phyloP scores from a whole-genome alignment of 75 land plant species.

The Chamaecyparis obtusa region DNA sequence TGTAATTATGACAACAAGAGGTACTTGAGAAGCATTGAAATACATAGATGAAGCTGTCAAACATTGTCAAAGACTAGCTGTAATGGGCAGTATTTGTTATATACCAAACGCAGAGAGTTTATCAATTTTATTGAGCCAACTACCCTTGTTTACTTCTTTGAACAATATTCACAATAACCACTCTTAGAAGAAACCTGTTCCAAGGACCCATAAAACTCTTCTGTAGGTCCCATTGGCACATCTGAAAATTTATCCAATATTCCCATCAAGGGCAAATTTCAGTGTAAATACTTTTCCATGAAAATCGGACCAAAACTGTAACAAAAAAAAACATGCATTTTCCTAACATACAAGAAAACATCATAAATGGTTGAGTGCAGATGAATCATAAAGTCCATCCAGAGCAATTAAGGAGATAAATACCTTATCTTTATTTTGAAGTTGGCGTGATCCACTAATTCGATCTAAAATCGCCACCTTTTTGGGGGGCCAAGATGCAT shows the following conservation, averaged over 20 bases:
- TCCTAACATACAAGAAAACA: not conserved
- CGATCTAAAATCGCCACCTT: constrained; percentile 39
- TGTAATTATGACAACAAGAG: not conserved
- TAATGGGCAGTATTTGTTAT: not conserved
- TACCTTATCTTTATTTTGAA: constrained; percentile 30
- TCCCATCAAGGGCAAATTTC: not conserved
- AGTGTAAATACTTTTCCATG: not conserved
- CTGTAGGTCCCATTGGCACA: not conserved
- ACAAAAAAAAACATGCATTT: not conserved
- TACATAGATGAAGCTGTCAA: not conserved
- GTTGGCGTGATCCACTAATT: constrained; percentile 25
- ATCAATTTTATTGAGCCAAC: not conserved
- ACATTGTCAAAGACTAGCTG: not conserved
- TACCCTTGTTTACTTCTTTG: not conserved
- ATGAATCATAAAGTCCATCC: not conserved
- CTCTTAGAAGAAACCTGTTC: not conserved
- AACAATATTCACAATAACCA: not conserved
- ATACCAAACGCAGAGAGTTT: not conserved
- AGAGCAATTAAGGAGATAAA: not conserved
- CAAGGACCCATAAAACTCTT: not conserved
- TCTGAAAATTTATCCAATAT: not conserved
- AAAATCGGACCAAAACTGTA: not conserved
- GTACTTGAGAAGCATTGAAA: not conserved
- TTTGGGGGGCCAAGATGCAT: constrained; percentile 32
- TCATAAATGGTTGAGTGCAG: not conserved